Evolutionary conservation across 2,329 filamentous ascomycete genomes (phyloP), one percentile per base, ranked within the genome.

Genomic region (Ascomycota sp.): DNA sequence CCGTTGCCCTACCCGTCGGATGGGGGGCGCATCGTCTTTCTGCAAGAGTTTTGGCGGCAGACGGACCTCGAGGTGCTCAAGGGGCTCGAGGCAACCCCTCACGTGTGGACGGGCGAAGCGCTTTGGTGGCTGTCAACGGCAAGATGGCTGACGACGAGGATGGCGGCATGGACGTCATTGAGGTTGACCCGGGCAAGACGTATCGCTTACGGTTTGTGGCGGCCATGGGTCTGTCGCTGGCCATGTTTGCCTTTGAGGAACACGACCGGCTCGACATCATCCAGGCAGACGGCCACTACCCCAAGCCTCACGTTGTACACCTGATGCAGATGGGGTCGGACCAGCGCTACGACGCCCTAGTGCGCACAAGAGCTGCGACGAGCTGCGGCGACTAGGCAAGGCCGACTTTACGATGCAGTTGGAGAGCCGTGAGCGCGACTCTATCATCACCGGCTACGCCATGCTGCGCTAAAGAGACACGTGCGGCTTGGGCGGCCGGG

Each of bases 121-220:
- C 34, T 12, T 11, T 15, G 23, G 17, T 32, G 23, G 30, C 8
- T 26, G 19, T 22, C 12, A 25, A 17, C 27, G 27, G 27, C 5
- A 28, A 21, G 27, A 20, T 10, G 19, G 27, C 27, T 10, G 8
- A 7, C 24, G 24, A 26, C 24, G 5, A 12, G 24, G 24, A 7
- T 8, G 42, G 38, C 8, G 55, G 63, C 32, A 19, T 63, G 3
- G 53, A 58, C 4, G 51, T 69, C 4, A 63, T 77, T 34, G 55
- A 65, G 5, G 64, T 78, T 7, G 51, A 71, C 23, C 65, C 71
- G 0, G 63, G 55, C 8, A 69, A 61, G 42, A 69, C 61, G 0
- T 78, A 77, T 39, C 58, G 70, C 2, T 47, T 77, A 30, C 58
- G 73, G 8, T 65, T 71, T 40, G 60, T 77, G 26, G 67, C 68